Percentiles rank a stretch among this genome's conserved stretches.
These are phyloP conservation scores for Daldinia concentrica DNA, from an alignment of 495 filamentous ascomycete species.

Conservation along the genomic window DNA sequence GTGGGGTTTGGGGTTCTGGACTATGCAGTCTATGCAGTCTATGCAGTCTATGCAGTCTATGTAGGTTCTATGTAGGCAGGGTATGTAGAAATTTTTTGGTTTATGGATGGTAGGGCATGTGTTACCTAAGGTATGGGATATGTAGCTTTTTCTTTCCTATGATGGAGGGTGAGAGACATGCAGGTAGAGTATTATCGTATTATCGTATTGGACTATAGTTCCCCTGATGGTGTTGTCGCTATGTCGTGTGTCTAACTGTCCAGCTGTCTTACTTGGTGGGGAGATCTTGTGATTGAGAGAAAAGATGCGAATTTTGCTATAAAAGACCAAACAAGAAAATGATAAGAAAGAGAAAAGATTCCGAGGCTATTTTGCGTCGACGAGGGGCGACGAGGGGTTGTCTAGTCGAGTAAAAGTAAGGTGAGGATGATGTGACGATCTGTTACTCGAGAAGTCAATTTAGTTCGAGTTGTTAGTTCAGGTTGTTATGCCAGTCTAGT, in stretches of 20 bases:
- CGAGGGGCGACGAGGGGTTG: not conserved
- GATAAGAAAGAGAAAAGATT: not conserved
- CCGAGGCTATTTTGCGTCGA: not conserved
- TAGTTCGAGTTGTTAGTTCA: constrained; percentile 1
- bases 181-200: not conserved
- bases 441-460: not conserved
- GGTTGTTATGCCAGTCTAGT: not conserved
- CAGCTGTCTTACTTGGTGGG: constrained; percentile 38
- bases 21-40: not conserved
- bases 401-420: constrained; percentile 2
- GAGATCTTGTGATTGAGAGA: constrained; percentile 33
- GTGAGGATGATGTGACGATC: constrained; percentile 17
- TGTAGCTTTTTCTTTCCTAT: constrained; percentile 2
- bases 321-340: constrained; percentile 1
- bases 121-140: not conserved
- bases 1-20: constrained; percentile 4
- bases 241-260: constrained; percentile 43
- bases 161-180: constrained; percentile 3
- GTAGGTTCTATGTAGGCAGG: not conserved
- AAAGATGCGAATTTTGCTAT: not conserved
- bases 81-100: not conserved
- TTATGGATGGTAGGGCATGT: constrained; percentile 24
- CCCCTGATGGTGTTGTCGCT: constrained; percentile 26
- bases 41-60: not conserved
- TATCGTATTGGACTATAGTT: constrained; percentile 12